Percentiles rank a stretch among this genome's conserved stretches.
phyloP scores from a whole-genome alignment of 192 early-diverging fungal species.

The Umbelopsis vinacea region DNA sequence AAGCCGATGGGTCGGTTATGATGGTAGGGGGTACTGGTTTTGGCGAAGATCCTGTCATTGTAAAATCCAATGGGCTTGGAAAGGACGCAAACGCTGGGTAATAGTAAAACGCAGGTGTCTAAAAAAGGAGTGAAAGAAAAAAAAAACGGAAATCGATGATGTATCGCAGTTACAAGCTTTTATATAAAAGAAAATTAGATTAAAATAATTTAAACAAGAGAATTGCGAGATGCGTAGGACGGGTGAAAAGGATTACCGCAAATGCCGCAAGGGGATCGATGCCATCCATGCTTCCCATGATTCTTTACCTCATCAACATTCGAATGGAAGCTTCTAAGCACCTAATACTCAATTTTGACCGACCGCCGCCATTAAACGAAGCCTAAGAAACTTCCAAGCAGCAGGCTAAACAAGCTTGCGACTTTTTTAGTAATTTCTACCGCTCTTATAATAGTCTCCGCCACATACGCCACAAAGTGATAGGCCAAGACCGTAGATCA shows the following conservation, averaged over 20 bases:
- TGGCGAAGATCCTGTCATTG: constrained; percentile 1
- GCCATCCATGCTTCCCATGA: background rate
- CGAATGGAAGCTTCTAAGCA: constrained; percentile 1
- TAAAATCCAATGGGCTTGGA: background rate
- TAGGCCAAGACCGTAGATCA: background rate
- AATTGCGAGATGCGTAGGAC: background rate
- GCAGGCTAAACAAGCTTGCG: background rate
- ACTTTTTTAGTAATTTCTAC: constrained; percentile 4
- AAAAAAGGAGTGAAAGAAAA: background rate
- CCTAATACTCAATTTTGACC: background rate
- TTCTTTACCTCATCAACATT: background rate
- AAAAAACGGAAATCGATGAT: background rate
- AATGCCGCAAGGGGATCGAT: background rate
- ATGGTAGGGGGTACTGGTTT: constrained; percentile 23
- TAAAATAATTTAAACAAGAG: no score
- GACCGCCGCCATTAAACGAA: background rate
- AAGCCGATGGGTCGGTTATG: constrained; percentile 29
- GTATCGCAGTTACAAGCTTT: background rate
- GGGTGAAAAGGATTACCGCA: background rate
- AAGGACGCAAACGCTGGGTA: background rate
- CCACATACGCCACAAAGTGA: constrained; percentile 14
- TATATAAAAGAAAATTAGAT: background rate
- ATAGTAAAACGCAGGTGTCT: background rate
- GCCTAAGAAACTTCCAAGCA: background rate
- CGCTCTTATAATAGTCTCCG: background rate